Evolutionary conservation across 2,329 filamentous ascomycete genomes (phyloP), one percentile per base, ranked within the genome.

Genomic region (Scopulariopsis brevicaulis): DNA sequence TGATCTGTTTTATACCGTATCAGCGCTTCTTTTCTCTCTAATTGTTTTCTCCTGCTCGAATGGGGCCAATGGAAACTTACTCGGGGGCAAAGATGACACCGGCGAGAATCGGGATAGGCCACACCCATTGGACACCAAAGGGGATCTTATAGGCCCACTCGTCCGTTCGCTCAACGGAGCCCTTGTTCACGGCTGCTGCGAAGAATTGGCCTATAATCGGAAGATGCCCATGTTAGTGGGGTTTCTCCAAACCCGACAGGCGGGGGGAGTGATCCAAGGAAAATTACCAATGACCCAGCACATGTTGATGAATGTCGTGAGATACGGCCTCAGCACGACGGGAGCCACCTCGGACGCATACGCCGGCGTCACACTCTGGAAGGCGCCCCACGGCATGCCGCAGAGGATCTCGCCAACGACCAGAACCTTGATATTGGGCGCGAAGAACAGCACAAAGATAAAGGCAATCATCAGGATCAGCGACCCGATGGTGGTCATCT

Each of bases 251-350:
- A n/a, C n/a, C n/a, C n/a, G 59, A 71, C 74, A 20, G 10, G 28
- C 52, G 12, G 52, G 20, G 22, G 6, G 15, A 22, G 14, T 7
- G 14, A 37, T 7, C 34, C 7, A 14, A 37, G 14, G 34, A 25
- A 25, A n/a, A 7, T 34, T 32, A 54, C 52, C 52, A 32, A 81
- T 76, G 3, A 79, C 77, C 76, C 78, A 82, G 62, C 79, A 82
- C 66, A 82, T 73, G 61, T 82, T 83, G 64, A 78, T 77, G 57
- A 77, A 81, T 0, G 76, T 78, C 0, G 78, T 81, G 3, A 83
- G 70, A 52, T 80, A 80, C 0, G 75, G 74, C 3, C 79, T 70
- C 2, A 82, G 72, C 1, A 74, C 74, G 53, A 72, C 66, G n/a
- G 74, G 74, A 4, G 74, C 71, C 12, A 78, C 72, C 60, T 82